These are phyloP conservation scores for Jamesozyma piceae DNA, from an alignment of 805 yeast genomes.

Conservation along the genomic window DNA sequence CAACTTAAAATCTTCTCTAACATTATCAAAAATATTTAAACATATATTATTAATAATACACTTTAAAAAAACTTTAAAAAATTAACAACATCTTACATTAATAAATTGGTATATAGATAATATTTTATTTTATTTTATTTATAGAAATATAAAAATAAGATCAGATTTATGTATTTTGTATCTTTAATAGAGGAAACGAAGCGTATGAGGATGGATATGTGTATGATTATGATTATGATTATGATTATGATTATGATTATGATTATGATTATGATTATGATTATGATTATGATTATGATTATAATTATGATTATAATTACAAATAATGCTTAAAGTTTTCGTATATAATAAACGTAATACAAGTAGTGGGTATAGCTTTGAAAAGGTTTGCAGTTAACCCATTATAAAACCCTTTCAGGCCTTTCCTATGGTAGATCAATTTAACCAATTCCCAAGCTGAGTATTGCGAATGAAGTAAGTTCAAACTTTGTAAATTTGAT, in stretches of 20 bases:
- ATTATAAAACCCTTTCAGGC: conserved; percentile 64
- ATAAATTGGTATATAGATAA: too few species aligned
- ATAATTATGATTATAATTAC: too few species aligned
- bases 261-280: too few species aligned
- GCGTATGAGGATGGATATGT: too few species aligned
- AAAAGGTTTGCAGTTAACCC: conserved; percentile 72
- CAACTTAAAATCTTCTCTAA: not conserved
- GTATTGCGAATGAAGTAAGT: conserved; percentile 18
- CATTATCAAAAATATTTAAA: not conserved
- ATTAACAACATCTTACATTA: not conserved
- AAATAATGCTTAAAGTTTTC: conserved; percentile 33
- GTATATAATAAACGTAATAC: conserved; percentile 79
- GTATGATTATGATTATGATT: too few species aligned
- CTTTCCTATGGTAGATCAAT: conserved; percentile 41
- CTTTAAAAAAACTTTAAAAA: not conserved
- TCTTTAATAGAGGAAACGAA: not conserved
- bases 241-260: too few species aligned
- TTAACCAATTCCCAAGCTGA: conserved; percentile 29
- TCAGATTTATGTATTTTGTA: not conserved
- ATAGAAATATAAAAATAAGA: too few species aligned
- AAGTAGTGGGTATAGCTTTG: conserved; percentile 87
- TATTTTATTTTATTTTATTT: not conserved
- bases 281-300: too few species aligned
- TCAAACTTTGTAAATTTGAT: conserved; percentile 58
- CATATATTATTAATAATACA: not conserved